Conservation (phyloP, 345 rosid genomes). For the Pistacia vera region DNA sequence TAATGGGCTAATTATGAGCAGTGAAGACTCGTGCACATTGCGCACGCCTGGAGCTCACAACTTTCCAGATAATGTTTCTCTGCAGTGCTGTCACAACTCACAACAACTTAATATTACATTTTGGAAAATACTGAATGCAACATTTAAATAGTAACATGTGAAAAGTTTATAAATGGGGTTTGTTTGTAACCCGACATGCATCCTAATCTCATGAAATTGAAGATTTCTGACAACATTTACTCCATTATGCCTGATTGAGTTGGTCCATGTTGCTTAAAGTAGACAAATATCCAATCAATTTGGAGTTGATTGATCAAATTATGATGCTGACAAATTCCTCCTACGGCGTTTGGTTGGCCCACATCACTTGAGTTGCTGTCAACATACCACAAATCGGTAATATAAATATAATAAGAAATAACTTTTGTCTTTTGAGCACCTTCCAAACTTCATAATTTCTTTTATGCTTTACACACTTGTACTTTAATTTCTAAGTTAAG, state of each 20-base stretch:
- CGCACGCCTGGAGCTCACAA: neutral
- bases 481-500: slow-evolving; percentile 6
- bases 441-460: slow-evolving; percentile 18
- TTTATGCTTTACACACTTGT: slow-evolving; percentile 8
- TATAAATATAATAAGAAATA: too few species aligned
- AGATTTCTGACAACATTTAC: neutral
- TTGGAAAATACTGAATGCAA: neutral
- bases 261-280: slow-evolving; percentile 35
- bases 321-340: slow-evolving; percentile 29
- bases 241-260: slow-evolving; percentile 7
- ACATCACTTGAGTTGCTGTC: neutral
- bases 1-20: slow-evolving; percentile 40
- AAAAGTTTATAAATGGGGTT: neutral
- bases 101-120: too few species aligned
- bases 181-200: slow-evolving; percentile 23
- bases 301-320: slow-evolving; percentile 33
- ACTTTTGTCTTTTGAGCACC: slow-evolving; percentile 12
- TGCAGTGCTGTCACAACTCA: neutral
- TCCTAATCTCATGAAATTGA: slow-evolving; percentile 4
- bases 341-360: too few species aligned
- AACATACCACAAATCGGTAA: too few species aligned
- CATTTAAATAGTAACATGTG: neutral
- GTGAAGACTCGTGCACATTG: slow-evolving; percentile 6
- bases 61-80: slow-evolving; percentile 10
- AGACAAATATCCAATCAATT: slow-evolving; percentile 29